These are phyloP conservation scores for Coprinellus aureogranulatus DNA, from an alignment of 768 basidiomycete species.

Conservation along the genomic window DNA sequence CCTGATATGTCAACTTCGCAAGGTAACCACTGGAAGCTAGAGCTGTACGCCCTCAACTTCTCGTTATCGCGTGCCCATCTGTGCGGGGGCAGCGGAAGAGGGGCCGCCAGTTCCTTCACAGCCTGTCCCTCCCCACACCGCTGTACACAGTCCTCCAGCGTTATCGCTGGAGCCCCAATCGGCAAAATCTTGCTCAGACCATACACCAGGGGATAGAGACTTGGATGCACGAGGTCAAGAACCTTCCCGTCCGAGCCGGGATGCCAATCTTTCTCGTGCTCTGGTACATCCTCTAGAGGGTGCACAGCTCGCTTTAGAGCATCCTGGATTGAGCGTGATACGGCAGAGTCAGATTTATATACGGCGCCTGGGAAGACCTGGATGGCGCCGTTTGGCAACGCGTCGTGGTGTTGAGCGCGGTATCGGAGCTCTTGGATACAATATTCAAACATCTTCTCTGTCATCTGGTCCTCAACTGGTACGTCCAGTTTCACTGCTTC, in stretches of 20 bases:
- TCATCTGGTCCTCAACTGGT: conserved; percentile 11
- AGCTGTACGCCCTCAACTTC: conserved; percentile 5
- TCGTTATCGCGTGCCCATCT: not conserved
- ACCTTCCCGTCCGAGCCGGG: conserved; percentile 40
- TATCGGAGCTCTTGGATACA: conserved; percentile 19
- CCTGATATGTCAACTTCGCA: conserved; percentile 18
- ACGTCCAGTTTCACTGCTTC: conserved; percentile 3
- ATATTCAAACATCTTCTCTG: conserved; percentile 16
- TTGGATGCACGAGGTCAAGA: conserved; percentile 45
- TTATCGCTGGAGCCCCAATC: not conserved
- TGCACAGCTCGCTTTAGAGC: conserved; percentile 20
- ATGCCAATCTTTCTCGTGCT: conserved; percentile 41
- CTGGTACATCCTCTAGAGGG: conserved; percentile 34
- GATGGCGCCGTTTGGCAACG: conserved; percentile 12
- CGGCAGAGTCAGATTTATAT: conserved; percentile 26
- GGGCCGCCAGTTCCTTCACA: conserved; percentile 1
- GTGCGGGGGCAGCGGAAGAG: not conserved
- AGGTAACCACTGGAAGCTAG: conserved; percentile 20
- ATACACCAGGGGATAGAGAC: conserved; percentile 37
- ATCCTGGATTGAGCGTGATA: conserved; percentile 17
- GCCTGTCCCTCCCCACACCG: conserved; percentile 10
- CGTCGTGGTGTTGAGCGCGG: conserved; percentile 11
- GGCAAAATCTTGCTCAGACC: conserved; percentile 22
- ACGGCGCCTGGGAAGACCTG: conserved; percentile 14
- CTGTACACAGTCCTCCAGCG: conserved; percentile 12